Evolutionary conservation across 257 asterid species (phyloP), one percentile per base, ranked within the genome.

Genomic region (Solanum phureja): DNA sequence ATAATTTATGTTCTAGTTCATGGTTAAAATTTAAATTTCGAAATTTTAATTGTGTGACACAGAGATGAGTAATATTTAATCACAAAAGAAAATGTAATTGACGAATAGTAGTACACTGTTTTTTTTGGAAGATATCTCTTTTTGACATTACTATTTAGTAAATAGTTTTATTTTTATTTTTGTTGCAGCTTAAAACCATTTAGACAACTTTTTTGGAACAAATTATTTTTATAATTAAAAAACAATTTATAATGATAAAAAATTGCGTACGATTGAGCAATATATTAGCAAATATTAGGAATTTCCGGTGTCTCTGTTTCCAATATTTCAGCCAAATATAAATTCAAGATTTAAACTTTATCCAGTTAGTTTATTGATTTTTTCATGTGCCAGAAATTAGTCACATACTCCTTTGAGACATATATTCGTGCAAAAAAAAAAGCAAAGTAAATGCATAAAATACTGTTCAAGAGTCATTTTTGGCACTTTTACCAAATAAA

Each of bases 221-320:
- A 49, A 5, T 49, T 49, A 0, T 49, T 49, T 49, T 49, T 16
- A 49, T 49, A 14, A 49, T 16, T 49, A 14, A 1, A 49, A 49
- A 2, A 16, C 0, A 14, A 2, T 16, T 5, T 49, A 16, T 49
- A 49, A 49, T 0, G 3, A 44, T 44, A 5, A 5, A 11, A 44
- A 44, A 44, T 11, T 44, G 52, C 49, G 0, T 49, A 49, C 16
- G 6, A 44, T 44, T 11, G 60, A 49, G 60, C 21, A 49, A 16
- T 16, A 49, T 49, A 14, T 49, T 49, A 14, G 8, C 60, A 14
- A 14, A 49, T 49, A 49, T 49, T 49, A 49, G 60, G 0, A 5
- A 49, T 49, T 49, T 49, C 23, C 8, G 0, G 0, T 4, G 52
- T 6, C 23, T 52, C 11, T 56, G 0, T 56, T 18, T 56, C 9